phyloP scores from a whole-genome alignment of 1,284 basidiomycete genomes.

The Leccinum fuscescens region DNA sequence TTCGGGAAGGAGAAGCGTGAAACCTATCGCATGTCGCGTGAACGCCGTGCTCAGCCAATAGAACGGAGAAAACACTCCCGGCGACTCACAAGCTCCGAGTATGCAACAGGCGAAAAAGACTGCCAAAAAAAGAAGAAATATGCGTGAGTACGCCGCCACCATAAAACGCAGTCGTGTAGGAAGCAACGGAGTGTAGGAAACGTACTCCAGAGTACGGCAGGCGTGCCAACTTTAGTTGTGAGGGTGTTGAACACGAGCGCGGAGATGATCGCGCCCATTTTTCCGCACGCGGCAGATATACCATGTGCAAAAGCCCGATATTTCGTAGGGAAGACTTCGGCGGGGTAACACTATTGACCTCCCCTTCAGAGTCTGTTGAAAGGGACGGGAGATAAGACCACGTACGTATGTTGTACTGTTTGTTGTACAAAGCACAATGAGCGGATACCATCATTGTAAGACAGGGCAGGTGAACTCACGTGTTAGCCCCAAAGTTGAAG shows the following conservation, averaged over 20 bases:
- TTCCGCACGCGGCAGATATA: constrained; percentile 60
- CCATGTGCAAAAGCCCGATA: constrained; percentile 82
- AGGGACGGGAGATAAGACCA: constrained; percentile 1
- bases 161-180: neutral
- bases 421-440: constrained; percentile 5
- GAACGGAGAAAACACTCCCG: neutral
- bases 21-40: constrained; percentile 32
- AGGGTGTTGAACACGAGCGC: constrained; percentile 78
- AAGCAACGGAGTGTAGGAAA: constrained; percentile 24
- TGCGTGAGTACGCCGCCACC: constrained; percentile 6
- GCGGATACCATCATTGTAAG: neutral
- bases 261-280: constrained; percentile 75
- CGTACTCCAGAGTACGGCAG: constrained; percentile 63
- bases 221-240: constrained; percentile 61
- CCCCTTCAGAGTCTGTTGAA: neutral
- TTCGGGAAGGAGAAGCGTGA: constrained; percentile 77
- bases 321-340: constrained; percentile 86
- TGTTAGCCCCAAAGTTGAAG: constrained; percentile 87
- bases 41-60: neutral
- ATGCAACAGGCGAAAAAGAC: constrained; percentile 64
- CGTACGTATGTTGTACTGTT: constrained; percentile 55
- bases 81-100: constrained; percentile 45
- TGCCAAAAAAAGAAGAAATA: constrained; percentile 19
- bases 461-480: constrained; percentile 39
- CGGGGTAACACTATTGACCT: constrained; percentile 61